Conservation (phyloP, 805 yeast genomes). For the Ogataea methylovora region DNA sequence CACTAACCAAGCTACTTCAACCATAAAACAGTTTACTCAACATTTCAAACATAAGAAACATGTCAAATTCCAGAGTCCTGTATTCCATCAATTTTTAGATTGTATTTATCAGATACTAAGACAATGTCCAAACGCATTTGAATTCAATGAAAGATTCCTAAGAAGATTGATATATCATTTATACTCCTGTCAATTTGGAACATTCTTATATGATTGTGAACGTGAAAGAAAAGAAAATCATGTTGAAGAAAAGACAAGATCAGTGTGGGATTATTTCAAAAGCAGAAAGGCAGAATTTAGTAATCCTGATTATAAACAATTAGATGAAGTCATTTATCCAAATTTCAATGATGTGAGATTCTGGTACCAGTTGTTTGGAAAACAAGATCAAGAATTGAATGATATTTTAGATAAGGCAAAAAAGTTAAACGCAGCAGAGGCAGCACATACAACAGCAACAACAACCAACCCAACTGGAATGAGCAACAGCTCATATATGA, state of each 20-base stretch:
- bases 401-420: constrained; percentile 7
- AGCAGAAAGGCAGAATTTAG: constrained; percentile 67
- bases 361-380: constrained; percentile 86
- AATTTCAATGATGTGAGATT: constrained; percentile 59
- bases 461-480: background rate
- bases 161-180: constrained; percentile 80
- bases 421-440: background rate
- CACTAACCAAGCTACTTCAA: constrained; percentile 28
- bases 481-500: too few species aligned
- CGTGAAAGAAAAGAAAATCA: constrained; percentile 43
- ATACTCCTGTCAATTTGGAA: constrained; percentile 92
- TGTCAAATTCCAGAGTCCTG: constrained; percentile 70
- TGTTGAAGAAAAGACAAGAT: constrained; percentile 45
- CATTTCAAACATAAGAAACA: constrained; percentile 42
- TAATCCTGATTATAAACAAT: constrained; percentile 38
- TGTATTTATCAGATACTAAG: constrained; percentile 72
- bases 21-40: constrained; percentile 40
- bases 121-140: constrained; percentile 69
- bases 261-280: constrained; percentile 91
- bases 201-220: constrained; percentile 75
- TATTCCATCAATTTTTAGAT: constrained; percentile 91
- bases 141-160: constrained; percentile 82
- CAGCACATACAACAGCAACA: too few species aligned
- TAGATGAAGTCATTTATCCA: constrained; percentile 46
- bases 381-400: constrained; percentile 64